Conservation (phyloP, 108 stramenopile species). For the Bacterosira constricta region DNA sequence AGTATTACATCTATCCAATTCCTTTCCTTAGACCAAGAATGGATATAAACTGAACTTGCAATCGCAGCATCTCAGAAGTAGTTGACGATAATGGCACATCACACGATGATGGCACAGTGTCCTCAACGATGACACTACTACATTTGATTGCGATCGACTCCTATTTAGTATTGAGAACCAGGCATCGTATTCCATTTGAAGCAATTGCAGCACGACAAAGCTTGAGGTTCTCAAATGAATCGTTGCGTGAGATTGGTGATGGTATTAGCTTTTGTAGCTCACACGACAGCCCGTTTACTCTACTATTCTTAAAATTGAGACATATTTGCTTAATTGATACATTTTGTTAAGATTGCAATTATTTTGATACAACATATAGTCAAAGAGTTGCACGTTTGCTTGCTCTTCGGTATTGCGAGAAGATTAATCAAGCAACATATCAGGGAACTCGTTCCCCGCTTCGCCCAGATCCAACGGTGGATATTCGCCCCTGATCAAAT, state of each 20-base stretch:
- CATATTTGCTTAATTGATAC: too few species aligned
- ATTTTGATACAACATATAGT: too few species aligned
- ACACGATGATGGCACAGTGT: too few species aligned
- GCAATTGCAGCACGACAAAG: constrained; percentile 52
- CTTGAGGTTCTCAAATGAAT: constrained; percentile 57
- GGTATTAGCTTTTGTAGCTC: too few species aligned
- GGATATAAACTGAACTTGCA: constrained; percentile 63
- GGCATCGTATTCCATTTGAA: constrained; percentile 59
- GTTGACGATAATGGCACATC: background rate
- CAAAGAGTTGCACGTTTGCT: too few species aligned
- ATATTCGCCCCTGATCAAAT: constrained; percentile 16
- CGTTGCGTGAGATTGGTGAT: too few species aligned
- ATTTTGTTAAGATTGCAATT: too few species aligned
- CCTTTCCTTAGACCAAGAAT: constrained; percentile 68
- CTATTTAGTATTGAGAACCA: constrained; percentile 62
- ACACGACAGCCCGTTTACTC: too few species aligned
- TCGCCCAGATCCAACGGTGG: constrained; percentile 2
- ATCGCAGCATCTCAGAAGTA: background rate
- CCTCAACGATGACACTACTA: background rate
- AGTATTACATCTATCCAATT: constrained; percentile 56
- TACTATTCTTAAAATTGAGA: too few species aligned
- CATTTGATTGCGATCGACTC: constrained; percentile 27
- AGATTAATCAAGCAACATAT: background rate
- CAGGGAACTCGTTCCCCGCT: constrained; percentile 11
- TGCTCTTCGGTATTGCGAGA: too few species aligned